Conservation (phyloP, 768 basidiomycete species). For the Psilocybe tampanensis region DNA sequence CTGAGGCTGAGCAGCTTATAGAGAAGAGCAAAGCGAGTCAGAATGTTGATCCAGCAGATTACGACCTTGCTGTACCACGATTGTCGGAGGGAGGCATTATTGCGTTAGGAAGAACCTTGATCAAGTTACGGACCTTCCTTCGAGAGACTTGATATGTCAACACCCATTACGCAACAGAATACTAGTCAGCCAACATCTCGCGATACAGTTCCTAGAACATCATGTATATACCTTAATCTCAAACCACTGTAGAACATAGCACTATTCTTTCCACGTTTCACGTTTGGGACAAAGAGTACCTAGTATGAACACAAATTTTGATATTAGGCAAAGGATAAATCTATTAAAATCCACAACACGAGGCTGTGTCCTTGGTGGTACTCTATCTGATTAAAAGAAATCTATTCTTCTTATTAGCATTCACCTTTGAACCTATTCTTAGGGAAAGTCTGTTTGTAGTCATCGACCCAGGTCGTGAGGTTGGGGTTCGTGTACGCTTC, state of each 20-base stretch:
- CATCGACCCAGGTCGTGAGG: constrained; percentile 72
- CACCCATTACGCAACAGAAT: no score
- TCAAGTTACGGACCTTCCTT: constrained; percentile 56
- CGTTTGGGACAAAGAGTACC: no score
- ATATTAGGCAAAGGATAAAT: no score
- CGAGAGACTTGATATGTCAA: neutral
- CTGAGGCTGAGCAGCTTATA: constrained; percentile 63
- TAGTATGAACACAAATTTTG: no score
- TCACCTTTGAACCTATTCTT: constrained; percentile 63
- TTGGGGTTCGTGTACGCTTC: constrained; percentile 86
- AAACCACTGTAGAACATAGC: no score
- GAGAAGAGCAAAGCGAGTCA: constrained; percentile 58
- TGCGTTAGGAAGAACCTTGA: constrained; percentile 73
- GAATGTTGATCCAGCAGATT: constrained; percentile 32
- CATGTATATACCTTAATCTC: no score
- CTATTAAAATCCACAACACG: no score
- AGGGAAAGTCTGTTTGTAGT: constrained; percentile 68
- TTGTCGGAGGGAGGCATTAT: constrained; percentile 81
- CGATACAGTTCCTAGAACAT: no score
- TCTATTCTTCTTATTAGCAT: constrained; percentile 41
- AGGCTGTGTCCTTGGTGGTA: neutral
- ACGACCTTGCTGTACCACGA: constrained; percentile 65
- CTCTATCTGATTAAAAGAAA: neutral
- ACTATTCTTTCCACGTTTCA: no score
- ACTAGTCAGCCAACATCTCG: no score